Conservation (phyloP, 2,329 filamentous ascomycete species). For the Talaromyces sp. region DNA sequence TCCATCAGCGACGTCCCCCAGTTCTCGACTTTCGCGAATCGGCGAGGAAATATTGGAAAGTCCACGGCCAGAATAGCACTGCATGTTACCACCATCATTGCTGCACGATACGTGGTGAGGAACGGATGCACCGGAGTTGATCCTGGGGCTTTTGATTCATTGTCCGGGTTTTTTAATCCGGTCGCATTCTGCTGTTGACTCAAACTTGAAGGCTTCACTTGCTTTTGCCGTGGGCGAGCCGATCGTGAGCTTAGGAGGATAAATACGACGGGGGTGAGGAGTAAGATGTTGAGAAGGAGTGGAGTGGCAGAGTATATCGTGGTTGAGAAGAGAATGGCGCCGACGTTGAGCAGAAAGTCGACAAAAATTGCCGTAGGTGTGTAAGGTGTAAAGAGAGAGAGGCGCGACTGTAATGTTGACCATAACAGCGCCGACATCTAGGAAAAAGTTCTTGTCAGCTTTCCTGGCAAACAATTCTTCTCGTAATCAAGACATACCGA, state of each 20-base stretch:
- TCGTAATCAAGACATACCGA: slow-evolving; percentile 56
- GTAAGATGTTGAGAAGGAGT: slow-evolving; percentile 67
- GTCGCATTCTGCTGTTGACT: slow-evolving; percentile 21
- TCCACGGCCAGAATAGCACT: slow-evolving; percentile 94
- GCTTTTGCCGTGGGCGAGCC: slow-evolving; percentile 29
- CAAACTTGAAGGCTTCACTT: slow-evolving; percentile 32
- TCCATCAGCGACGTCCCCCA: slow-evolving; percentile 99
- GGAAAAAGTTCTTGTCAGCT: slow-evolving; percentile 8
- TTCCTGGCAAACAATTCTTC: background rate
- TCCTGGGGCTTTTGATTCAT: slow-evolving; percentile 33
- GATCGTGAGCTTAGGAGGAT: slow-evolving; percentile 49
- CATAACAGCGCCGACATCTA: slow-evolving; percentile 80
- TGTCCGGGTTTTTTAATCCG: slow-evolving; percentile 6
- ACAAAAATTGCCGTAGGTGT: slow-evolving; percentile 62
- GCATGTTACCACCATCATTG: slow-evolving; percentile 88
- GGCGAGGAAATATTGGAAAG: slow-evolving; percentile 84
- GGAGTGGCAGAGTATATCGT: slow-evolving; percentile 78
- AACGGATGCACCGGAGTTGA: slow-evolving; percentile 81
- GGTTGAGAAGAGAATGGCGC: slow-evolving; percentile 74
- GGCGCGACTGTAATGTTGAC: slow-evolving; percentile 80
- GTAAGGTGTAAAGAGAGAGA: slow-evolving; percentile 78
- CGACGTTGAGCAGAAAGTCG: slow-evolving; percentile 86
- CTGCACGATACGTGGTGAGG: slow-evolving; percentile 83
- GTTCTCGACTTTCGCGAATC: slow-evolving; percentile 97
- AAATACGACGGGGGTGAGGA: slow-evolving; percentile 67